Base-by-base conservation (phyloP, 2,329 filamentous ascomycete species). In the Fusarium equiseti region DNA sequence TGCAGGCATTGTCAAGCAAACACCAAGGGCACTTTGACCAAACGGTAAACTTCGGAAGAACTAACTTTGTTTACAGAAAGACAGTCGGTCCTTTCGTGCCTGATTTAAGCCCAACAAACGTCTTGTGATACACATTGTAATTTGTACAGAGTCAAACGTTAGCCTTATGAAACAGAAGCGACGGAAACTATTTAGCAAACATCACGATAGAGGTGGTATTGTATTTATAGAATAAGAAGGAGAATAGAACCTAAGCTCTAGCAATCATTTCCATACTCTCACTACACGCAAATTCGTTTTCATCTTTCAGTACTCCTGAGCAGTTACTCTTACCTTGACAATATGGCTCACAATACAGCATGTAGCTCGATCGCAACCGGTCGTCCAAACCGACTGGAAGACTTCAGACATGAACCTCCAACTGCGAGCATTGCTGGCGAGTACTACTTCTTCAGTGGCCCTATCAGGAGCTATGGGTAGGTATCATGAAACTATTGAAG, bases 381-480 rank as follows among this genome's bases (percentile, higher is more conserved):
- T 20, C 32, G 50, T 20, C 43, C 45, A 12, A 45, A 40, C 2
- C n/a, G 15, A 16, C 49, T 48, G 26, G 68, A 72, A 18, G 52
- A 61, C 12, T 63, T 61, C 31, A 63, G 55, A 2, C 22, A 66
- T 22, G 73, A 75, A 32, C 29, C 57, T 27, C 46, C 72, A 8
- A 56, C 63, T 6, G 20, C 75, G 4, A 75, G 67, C 24, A 70
- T 75, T 13, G 61, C 63, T 8, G 73, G 71, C 3, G 57, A 66
- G 8, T 29, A 44, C 10, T 75, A 60, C 57, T 75, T 71, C n/a
- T 75, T 74, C 20, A 74, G 73, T 35, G 73, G 73, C 8, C 61
- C 58, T 11, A 26, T 18, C 2, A 59, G 56, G 26, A 75, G 71
- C 27, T 71, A 71, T n/a, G 73, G 71, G 73, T 75, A 24, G 38